Evolutionary conservation across 2,329 filamentous ascomycete genomes (phyloP), one percentile per base, ranked within the genome.

Genomic region (Mollisiaceae sp.): DNA sequence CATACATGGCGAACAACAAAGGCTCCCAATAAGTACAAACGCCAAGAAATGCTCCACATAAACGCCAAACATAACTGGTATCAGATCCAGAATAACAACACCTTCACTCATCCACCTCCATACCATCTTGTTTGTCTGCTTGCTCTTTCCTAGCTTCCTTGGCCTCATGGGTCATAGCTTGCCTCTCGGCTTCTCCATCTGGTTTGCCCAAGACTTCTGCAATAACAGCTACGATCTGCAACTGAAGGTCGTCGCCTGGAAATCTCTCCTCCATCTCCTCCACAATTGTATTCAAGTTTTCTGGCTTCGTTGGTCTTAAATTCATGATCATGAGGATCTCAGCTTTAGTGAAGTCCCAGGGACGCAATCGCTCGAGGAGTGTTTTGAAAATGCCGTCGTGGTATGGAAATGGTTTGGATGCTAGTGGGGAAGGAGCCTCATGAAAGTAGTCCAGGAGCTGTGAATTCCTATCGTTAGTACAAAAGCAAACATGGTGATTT

Each of bases 261-360:
- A 89, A 89, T 8, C 89, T 83, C 41, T 82, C 80, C 64, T 85
- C 81, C 80, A 89, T 85, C 69, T 91, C 87, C 76, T 91, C 88
- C 39, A 91, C 80, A 59, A 90, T 81, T 18, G 85, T 85, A 72
- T 88, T 88, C 69, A 91, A 79, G 55, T 84, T 82, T 4, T 84
- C 83, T 36, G 82, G 79, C 35, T 81, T 85, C 24, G 81, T 80
- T 0, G 89, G 89, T 12, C 89, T 83, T 52, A 89, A 78, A 74
- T 91, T 91, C 70, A 91, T 75, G 57, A 91, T 84, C 85, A 90
- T 89, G 73, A 91, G 79, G 62, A 89, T 78, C 77, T 91, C 89
- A 62, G 86, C 86, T 79, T 91, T 91, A 77, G 86, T 85, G 63
- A 91, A 81, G 55, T 86, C 82, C 75, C 84, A 89, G 0, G 79